A percentile compares a stretch with the other conserved stretches of the same genome.
Evolutionary conservation across 1,284 basidiomycete species (phyloP).

Genomic region (Ceratobasidium papillatum): DNA sequence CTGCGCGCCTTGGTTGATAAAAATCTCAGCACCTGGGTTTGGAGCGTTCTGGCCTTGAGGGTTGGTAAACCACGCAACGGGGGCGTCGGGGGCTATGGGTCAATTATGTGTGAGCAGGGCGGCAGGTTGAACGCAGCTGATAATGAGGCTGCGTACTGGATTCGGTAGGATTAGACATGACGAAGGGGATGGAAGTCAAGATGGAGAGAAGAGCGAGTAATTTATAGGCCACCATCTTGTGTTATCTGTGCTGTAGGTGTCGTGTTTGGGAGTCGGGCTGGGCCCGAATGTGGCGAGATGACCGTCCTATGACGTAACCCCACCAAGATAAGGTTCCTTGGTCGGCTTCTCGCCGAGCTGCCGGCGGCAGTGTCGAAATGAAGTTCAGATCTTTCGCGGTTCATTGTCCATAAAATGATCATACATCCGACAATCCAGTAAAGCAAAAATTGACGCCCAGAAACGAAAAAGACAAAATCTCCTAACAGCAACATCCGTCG

Average conservation of each 20-base stretch:
- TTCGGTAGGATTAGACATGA: not conserved
- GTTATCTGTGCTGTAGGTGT: not conserved
- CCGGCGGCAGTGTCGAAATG: too few relatives aligned
- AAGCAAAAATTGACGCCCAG: too few relatives aligned
- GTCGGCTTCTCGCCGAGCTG: too few relatives aligned
- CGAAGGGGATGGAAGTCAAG: not conserved
- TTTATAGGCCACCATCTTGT: not conserved
- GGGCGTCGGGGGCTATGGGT: not conserved
- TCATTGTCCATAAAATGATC: not conserved
- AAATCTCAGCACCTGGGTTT: not conserved
- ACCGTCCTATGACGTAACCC: too few relatives aligned
- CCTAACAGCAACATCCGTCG: not conserved
- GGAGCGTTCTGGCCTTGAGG: constrained; percentile 14
- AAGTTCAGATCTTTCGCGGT: not conserved
- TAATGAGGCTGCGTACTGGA: not conserved
- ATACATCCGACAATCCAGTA: too few relatives aligned
- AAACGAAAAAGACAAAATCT: not conserved
- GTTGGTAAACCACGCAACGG: constrained; percentile 28
- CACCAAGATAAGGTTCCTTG: too few relatives aligned
- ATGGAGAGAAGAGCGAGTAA: not conserved
- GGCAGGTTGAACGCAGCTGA: not conserved
- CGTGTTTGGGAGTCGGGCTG: not conserved
- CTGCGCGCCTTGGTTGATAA: constrained; percentile 14
- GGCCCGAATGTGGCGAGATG: too few relatives aligned
- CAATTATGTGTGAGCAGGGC: not conserved